phyloP scores from a whole-genome alignment of 352 stramenopile species.

The Globisporangium sylvaticum region DNA sequence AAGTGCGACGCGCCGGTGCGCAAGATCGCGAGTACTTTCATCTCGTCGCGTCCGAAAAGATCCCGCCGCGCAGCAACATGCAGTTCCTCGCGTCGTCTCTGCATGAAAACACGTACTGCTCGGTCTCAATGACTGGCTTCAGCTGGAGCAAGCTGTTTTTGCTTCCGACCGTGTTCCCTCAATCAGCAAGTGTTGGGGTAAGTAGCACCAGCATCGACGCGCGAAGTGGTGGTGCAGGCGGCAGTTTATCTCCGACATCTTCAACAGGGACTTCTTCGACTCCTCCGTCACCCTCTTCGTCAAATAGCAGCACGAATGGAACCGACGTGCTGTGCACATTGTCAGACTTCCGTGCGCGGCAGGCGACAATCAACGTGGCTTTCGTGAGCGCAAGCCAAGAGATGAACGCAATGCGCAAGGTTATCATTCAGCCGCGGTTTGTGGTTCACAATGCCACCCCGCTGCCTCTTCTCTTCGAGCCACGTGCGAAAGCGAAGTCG shows the following conservation, averaged over 20 bases:
- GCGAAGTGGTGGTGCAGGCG: background rate
- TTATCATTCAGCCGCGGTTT: conserved; percentile 63
- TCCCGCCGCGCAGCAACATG: conserved; percentile 37
- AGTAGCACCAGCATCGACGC: conserved; percentile 7
- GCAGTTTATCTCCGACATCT: background rate
- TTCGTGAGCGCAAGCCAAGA: conserved; percentile 49
- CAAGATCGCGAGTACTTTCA: conserved; percentile 73
- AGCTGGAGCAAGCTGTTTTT: conserved; percentile 79
- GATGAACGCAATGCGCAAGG: conserved; percentile 41
- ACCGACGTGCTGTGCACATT: conserved; percentile 45
- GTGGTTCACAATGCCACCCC: conserved; percentile 59
- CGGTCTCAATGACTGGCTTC: conserved; percentile 70
- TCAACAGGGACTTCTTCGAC: conserved; percentile 11
- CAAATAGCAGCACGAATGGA: conserved; percentile 6
- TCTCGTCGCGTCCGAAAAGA: conserved; percentile 61
- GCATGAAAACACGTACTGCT: conserved; percentile 72
- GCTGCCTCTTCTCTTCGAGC: conserved; percentile 48
- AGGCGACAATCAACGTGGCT: conserved; percentile 59
- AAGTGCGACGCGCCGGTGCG: conserved; percentile 46
- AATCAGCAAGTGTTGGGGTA: conserved; percentile 9
- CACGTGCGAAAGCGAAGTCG: conserved; percentile 43
- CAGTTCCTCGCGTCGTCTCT: conserved; percentile 70
- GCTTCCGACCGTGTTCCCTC: conserved; percentile 32
- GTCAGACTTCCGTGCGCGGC: conserved; percentile 51
- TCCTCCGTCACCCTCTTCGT: conserved; percentile 13